These are phyloP conservation scores for Wickerhamiella slavikovae DNA, from an alignment of 805 yeast genomes.

Conservation along the genomic window DNA sequence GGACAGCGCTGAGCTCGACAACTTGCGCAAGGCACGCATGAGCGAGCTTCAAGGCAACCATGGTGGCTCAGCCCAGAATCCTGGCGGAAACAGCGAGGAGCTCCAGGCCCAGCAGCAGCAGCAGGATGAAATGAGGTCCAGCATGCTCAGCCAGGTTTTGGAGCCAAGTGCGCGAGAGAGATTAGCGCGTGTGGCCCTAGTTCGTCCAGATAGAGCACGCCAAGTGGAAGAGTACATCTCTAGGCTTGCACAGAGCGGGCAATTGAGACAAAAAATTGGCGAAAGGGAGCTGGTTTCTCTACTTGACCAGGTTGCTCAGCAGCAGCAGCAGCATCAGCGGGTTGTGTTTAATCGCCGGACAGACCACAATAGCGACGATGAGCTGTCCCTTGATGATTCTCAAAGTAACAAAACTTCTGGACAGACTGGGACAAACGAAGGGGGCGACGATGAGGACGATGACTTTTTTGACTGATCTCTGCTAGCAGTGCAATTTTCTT, in stretches of 20 bases:
- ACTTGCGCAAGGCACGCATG: slow-evolving; percentile 82
- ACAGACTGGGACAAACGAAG: neutral
- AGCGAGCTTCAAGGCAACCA: slow-evolving; percentile 42
- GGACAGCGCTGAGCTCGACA: slow-evolving; percentile 39
- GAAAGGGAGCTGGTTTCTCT: slow-evolving; percentile 72
- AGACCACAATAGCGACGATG: slow-evolving; percentile 35
- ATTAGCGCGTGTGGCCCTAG: slow-evolving; percentile 66
- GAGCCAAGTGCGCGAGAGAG: slow-evolving; percentile 77
- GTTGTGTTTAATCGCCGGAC: slow-evolving; percentile 13
- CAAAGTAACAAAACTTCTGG: neutral
- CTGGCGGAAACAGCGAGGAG: slow-evolving; percentile 1
- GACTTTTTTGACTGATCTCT: slow-evolving; percentile 25
- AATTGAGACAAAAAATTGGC: slow-evolving; percentile 45
- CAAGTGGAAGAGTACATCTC: slow-evolving; percentile 70
- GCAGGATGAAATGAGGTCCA: slow-evolving; percentile 23
- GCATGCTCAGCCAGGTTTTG: slow-evolving; percentile 41
- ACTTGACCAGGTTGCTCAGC: slow-evolving; percentile 61
- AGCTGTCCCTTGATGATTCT: neutral
- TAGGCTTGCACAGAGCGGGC: slow-evolving; percentile 57
- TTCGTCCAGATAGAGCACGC: slow-evolving; percentile 75
- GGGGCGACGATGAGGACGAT: slow-evolving; percentile 15
- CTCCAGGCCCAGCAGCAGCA: slow-evolving; percentile 1
- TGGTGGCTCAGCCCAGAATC: neutral
- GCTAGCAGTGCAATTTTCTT: no score
- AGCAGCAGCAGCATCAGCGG: slow-evolving; percentile 26